Base-by-base conservation (phyloP, 352 stramenopile species). In the Globisporangium carolinianum region DNA sequence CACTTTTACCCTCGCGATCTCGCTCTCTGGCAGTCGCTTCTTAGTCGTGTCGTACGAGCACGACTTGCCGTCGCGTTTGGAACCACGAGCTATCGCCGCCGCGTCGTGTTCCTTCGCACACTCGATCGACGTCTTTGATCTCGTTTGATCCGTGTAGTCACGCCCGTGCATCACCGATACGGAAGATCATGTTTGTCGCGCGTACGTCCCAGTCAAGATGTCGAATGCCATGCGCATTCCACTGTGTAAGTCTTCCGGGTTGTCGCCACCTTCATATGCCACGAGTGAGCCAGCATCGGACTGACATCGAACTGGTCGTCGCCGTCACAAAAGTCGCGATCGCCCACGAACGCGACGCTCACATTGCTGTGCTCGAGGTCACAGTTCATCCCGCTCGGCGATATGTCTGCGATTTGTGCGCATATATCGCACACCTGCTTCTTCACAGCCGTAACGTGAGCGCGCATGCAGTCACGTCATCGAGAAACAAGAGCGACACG, bases 151-250 rank as follows among this genome's bases (percentile, higher is more conserved):
- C 17, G 69, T 64, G 51, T 73, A 82, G 49, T 69, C 46, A n/a
- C 8, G 65, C 18, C 73, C 69, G 55, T 82, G 62, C 57, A 58
- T 82, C 73, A n/a, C 60, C 65, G 51, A 82, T 76, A 56, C 77
- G 56, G 46, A 82, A 75, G 18, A 69, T 47, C 43, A 82, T 53
- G 18, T 71, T 71, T 12, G 73, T 64, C 15, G 65, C 58, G 6
- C 65, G 36, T 5, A 45, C 11, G 1, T 56, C 15, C 73, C 73
- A 82, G 12, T 43, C 47, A 4, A 83, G 55, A 37, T 32, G 10
- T 54, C 58, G 43, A 69, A 61, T 35, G 57, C 62, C 35, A 55
- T 46, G 35, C 68, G 42, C 39, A 82, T 60, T 14, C 59, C 73
- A 14, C 65, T 64, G 43, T 69, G 62, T 18, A 83, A 66, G 63